phyloP scores from a whole-genome alignment of 164 flowering plant genomes.

The Brasenia schreberi region DNA sequence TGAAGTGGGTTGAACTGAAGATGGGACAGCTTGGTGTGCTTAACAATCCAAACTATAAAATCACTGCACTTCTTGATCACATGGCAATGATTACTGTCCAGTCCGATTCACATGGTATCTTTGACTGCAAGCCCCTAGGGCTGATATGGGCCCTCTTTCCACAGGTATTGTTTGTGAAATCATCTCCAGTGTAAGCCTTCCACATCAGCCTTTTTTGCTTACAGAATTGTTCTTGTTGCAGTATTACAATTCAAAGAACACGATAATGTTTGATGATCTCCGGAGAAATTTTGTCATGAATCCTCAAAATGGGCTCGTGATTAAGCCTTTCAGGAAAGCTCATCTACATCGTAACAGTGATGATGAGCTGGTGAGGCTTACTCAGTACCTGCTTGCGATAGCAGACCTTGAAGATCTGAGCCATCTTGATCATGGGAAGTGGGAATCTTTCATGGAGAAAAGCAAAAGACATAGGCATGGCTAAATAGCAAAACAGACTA shows the following conservation, averaged over 20 bases:
- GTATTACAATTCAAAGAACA: slow-evolving; percentile 74
- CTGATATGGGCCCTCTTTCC: slow-evolving; percentile 91
- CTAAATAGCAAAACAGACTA: slow-evolving; percentile 9
- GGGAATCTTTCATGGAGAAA: slow-evolving; percentile 60
- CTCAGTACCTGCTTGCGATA: slow-evolving; percentile 85
- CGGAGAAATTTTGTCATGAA: slow-evolving; percentile 95
- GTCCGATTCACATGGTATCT: slow-evolving; percentile 68
- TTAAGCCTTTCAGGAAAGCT: slow-evolving; percentile 83
- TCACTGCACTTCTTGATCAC: slow-evolving; percentile 88
- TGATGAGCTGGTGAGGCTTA: slow-evolving; percentile 79
- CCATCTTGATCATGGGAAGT: slow-evolving; percentile 47
- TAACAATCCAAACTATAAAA: slow-evolving; percentile 78
- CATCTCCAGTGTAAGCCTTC: not conserved
- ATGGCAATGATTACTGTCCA: slow-evolving; percentile 92
- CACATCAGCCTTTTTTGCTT: not conserved
- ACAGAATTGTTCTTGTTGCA: slow-evolving; percentile 15
- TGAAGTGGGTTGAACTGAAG: slow-evolving; percentile 97
- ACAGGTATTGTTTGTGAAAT: slow-evolving; percentile 32
- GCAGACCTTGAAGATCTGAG: slow-evolving; percentile 82
- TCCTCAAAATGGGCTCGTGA: slow-evolving; percentile 85
- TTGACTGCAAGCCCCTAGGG: slow-evolving; percentile 97
- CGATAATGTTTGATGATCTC: slow-evolving; percentile 94
- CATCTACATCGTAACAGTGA: slow-evolving; percentile 66
- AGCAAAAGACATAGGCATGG: slow-evolving; percentile 56
- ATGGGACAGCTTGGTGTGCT: slow-evolving; percentile 99